Evolutionary conservation across 306 rosid genomes (phyloP).

Genomic region (Quercus variabilis): DNA sequence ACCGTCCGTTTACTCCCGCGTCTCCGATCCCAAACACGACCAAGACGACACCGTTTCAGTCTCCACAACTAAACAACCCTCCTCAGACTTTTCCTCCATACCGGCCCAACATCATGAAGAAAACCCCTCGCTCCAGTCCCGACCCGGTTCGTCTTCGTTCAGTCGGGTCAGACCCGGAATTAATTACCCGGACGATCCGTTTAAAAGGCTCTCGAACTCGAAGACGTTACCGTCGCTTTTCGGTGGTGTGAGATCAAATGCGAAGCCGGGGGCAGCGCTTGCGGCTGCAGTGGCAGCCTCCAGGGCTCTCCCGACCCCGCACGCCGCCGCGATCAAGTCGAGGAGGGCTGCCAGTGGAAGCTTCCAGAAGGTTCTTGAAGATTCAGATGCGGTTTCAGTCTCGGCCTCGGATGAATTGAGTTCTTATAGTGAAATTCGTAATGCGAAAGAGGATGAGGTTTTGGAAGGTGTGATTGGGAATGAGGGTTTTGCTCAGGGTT

Average conservation of each 20-base stretch:
- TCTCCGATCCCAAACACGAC: slow-evolving; percentile 16
- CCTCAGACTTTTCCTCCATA: slow-evolving; percentile 11
- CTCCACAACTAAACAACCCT: background rate
- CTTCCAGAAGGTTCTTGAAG: slow-evolving; percentile 21
- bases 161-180: slow-evolving; percentile 36
- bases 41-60: slow-evolving; percentile 12
- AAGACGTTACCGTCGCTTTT: slow-evolving; percentile 66
- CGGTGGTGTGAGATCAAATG: slow-evolving; percentile 63
- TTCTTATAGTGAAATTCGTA: slow-evolving; percentile 9
- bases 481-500: slow-evolving; percentile 28
- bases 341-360: slow-evolving; percentile 47
- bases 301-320: slow-evolving; percentile 78
- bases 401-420: slow-evolving; percentile 15
- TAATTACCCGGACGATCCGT: slow-evolving; percentile 40
- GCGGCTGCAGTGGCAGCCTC: slow-evolving; percentile 95
- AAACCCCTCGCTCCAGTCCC: slow-evolving; percentile 18
- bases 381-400: background rate
- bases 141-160: slow-evolving; percentile 28
- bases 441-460: slow-evolving; percentile 15
- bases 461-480: slow-evolving; percentile 17
- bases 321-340: slow-evolving; percentile 81
- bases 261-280: slow-evolving; percentile 90
- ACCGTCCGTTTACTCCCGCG: slow-evolving; percentile 7
- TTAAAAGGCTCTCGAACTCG: slow-evolving; percentile 26
- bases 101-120: slow-evolving; percentile 4